Evolutionary conservation across 495 filamentous ascomycete genomes (phyloP).

Genomic region (Podospora tetraspora): DNA sequence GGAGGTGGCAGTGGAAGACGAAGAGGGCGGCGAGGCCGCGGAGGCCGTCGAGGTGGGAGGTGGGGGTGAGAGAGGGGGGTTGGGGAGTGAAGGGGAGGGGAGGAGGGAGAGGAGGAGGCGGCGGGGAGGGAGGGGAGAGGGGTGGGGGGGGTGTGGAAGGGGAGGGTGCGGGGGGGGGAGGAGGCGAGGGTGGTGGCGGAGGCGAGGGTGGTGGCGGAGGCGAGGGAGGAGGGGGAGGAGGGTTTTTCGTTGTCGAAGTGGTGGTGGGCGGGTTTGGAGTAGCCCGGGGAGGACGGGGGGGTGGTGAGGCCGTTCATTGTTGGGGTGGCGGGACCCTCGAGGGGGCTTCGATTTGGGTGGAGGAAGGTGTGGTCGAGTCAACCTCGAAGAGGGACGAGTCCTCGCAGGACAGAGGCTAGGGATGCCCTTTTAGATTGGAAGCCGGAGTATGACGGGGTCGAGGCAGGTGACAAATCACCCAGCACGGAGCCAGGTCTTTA

Average conservation of each 20-base stretch:
- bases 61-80: conserved; percentile 29
- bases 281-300: not conserved
- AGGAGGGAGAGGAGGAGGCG: conserved; percentile 37
- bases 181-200: conserved; percentile 28
- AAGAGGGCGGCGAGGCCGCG: conserved; percentile 54
- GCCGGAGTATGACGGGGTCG: not conserved
- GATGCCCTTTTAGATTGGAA: not conserved
- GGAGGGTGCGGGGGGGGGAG: conserved; percentile 28
- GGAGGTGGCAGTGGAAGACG: conserved; percentile 52
- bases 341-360: not conserved
- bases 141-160: conserved; percentile 25
- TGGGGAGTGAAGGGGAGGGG: conserved; percentile 8
- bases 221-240: not conserved
- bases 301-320: not conserved
- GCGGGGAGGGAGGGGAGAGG: conserved; percentile 5
- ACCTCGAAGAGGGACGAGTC: too few relatives aligned
- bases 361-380: not conserved
- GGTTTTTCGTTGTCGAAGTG: not conserved
- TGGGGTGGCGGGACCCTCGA: not conserved
- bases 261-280: not conserved
- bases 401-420: not conserved
- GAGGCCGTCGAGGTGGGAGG: conserved; percentile 54
- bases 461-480: not conserved
- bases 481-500: not conserved
- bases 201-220: conserved; percentile 25